Evolutionary conservation across 192 early-diverging fungal genomes (phyloP).

Genomic region (Dissophora ornata): DNA sequence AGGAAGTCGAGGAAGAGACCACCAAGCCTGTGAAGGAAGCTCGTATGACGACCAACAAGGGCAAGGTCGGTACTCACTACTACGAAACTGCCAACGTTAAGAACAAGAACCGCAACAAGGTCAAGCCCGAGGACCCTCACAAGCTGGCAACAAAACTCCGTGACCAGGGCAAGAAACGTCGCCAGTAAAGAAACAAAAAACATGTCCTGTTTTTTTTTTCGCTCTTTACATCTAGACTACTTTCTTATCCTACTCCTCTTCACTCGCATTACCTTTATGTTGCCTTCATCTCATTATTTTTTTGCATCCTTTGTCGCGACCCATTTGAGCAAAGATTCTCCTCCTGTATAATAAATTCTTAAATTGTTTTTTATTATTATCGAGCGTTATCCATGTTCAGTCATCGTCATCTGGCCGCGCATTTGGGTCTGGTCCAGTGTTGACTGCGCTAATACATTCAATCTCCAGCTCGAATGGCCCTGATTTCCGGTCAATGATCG

Average conservation of each 20-base stretch:
- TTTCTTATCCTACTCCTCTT: conserved; percentile 9
- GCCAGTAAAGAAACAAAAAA: conserved; percentile 23
- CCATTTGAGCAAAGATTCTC: too few relatives aligned
- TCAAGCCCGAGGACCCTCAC: conserved; percentile 73
- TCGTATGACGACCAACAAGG: conserved; percentile 94
- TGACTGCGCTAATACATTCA: conserved; percentile 92
- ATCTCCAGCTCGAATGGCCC: conserved; percentile 91
- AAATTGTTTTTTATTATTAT: background rate
- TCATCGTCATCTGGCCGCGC: conserved; percentile 25
- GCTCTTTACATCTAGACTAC: conserved; percentile 2
- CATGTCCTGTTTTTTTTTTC: background rate
- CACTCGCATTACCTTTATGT: background rate
- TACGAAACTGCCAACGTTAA: conserved; percentile 96
- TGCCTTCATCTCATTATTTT: background rate
- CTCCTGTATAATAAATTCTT: conserved; percentile 26
- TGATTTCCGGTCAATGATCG: conserved; percentile 79
- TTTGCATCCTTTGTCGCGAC: conserved; percentile 4
- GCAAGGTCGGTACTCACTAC: conserved; percentile 89
- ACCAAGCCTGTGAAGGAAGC: conserved; percentile 68
- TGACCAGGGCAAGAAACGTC: conserved; percentile 58
- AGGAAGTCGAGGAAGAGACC: conserved; percentile 43
- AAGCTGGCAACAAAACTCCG: conserved; percentile 61
- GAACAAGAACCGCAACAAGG: conserved; percentile 89
- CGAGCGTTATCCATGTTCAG: too few relatives aligned
- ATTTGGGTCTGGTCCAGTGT: conserved; percentile 83